phyloP scores from a whole-genome alignment of 176 grass and related monocot species.

The Cenchrus fungigraminus region DNA sequence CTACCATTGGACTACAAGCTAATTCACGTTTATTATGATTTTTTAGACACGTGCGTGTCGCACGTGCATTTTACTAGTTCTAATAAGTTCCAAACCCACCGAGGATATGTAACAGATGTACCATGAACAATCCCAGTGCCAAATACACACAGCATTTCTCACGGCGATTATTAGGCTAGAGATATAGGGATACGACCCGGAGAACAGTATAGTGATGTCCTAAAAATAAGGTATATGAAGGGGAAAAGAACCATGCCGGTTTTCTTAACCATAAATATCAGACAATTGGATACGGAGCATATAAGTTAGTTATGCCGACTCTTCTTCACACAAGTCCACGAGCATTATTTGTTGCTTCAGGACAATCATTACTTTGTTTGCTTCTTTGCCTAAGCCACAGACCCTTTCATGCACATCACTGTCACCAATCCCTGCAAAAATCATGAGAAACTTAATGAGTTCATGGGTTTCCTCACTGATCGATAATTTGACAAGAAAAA shows the following conservation, averaged over 20 bases:
- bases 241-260: neutral
- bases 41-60: no score
- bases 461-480: conserved; percentile 1
- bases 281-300: neutral
- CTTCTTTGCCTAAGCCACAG: conserved; percentile 47
- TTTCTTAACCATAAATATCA: neutral
- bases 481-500: neutral
- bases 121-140: neutral
- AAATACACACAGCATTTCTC: neutral
- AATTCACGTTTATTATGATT: no score
- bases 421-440: conserved; percentile 43
- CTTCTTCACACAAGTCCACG: conserved; percentile 18
- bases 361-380: conserved; percentile 24
- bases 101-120: no score
- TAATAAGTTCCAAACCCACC: no score
- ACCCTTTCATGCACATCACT: conserved; percentile 27
- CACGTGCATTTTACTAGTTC: no score
- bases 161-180: neutral
- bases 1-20: no score
- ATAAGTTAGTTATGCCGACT: conserved; percentile 10
- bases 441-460: conserved; percentile 28
- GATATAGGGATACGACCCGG: neutral
- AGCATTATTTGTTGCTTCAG: conserved; percentile 47
- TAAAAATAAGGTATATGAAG: neutral
- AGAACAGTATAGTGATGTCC: neutral